A percentile compares a stretch with the other conserved stretches of the same genome.
These are phyloP conservation scores for Scheffersomyces titani DNA, from an alignment of 1,139 yeast species.

Conservation along the genomic window DNA sequence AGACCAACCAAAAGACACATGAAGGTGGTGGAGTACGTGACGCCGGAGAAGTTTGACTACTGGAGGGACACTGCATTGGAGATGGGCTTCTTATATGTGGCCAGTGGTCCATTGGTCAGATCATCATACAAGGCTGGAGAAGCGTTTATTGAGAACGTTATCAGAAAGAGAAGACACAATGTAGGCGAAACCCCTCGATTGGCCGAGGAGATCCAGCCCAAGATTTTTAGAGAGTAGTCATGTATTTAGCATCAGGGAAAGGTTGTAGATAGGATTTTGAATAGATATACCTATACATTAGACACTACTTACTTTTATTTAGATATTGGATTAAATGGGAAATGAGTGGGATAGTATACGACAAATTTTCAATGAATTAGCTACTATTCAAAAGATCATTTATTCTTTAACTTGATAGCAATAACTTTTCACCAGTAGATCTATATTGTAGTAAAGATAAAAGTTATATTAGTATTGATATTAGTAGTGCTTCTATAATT, in stretches of 20 bases:
- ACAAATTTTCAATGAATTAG: too few relatives aligned
- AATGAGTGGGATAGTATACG: too few relatives aligned
- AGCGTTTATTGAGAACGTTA: constrained; percentile 91
- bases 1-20: constrained; percentile 97
- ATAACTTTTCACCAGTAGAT: too few relatives aligned
- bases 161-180: constrained; percentile 68
- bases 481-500: neutral
- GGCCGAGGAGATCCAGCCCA: constrained; percentile 24
- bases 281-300: too few relatives aligned
- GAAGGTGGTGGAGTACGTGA: constrained; percentile 94
- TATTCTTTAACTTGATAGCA: too few relatives aligned
- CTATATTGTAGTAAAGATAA: too few relatives aligned
- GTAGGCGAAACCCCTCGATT: constrained; percentile 48
- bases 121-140: constrained; percentile 99
- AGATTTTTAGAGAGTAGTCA: constrained; percentile 3
- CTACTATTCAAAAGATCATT: too few relatives aligned
- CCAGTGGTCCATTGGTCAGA: constrained; percentile 95
- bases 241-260: neutral
- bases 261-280: neutral
- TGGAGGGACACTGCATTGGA: constrained; percentile 90
- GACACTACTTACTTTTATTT: too few relatives aligned
- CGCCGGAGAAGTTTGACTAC: constrained; percentile 92
- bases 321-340: too few relatives aligned
- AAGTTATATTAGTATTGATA: too few relatives aligned
- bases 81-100: constrained; percentile 93